Conservation (phyloP, 1,284 basidiomycete species). For the Tetrapyrgos nigripes region DNA sequence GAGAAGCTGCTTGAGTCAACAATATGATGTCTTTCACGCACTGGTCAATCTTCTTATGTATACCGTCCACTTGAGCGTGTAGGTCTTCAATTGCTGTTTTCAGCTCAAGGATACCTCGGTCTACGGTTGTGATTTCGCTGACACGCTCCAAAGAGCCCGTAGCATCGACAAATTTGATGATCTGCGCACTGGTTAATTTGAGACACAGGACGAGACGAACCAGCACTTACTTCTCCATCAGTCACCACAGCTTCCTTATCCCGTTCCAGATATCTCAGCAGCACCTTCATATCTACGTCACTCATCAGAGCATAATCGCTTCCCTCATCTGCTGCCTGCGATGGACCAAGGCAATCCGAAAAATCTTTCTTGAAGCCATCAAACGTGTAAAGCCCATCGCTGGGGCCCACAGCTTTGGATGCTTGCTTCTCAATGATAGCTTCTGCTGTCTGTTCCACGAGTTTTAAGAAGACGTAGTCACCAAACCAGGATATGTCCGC, state of each 20-base stretch:
- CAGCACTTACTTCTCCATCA: conserved; percentile 65
- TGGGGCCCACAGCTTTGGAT: conserved; percentile 56
- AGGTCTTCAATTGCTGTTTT: conserved; percentile 70
- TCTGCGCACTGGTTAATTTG: conserved; percentile 46
- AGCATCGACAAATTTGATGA: conserved; percentile 75
- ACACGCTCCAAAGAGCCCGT: conserved; percentile 36
- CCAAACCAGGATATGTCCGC: conserved; percentile 66
- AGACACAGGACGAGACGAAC: neutral
- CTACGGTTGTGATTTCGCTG: conserved; percentile 68
- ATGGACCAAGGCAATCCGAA: conserved; percentile 47
- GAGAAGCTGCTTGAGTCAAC: no score
- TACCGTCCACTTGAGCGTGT: conserved; percentile 67
- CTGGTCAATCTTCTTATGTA: conserved; percentile 75
- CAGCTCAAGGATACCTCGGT: conserved; percentile 78
- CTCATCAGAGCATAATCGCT: conserved; percentile 45
- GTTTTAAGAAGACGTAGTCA: conserved; percentile 75
- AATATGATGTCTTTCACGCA: conserved; percentile 43
- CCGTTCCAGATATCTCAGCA: conserved; percentile 81
- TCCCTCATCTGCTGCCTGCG: conserved; percentile 36
- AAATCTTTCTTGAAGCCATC: conserved; percentile 71
- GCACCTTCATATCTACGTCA: conserved; percentile 71
- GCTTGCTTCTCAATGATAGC: conserved; percentile 59
- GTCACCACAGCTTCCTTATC: conserved; percentile 71
- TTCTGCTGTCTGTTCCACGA: conserved; percentile 73
- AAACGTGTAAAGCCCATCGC: conserved; percentile 68